These are phyloP conservation scores for Syzygium jambos DNA, from an alignment of 345 rosid species.

Conservation along the genomic window DNA sequence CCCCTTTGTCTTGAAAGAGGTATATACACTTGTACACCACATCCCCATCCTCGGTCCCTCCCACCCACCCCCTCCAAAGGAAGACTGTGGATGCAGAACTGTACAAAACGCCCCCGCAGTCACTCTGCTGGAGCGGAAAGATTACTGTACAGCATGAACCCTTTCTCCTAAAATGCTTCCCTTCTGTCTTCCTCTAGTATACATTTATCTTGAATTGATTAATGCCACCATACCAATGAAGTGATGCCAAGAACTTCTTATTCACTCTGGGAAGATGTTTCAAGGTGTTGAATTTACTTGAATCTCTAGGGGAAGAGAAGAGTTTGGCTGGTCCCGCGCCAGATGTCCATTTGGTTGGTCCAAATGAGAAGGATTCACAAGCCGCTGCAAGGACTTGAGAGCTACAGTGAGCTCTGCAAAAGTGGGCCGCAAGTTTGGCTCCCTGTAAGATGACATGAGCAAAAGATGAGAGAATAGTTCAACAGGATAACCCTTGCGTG, in stretches of 20 bases:
- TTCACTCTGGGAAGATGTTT: slow-evolving; percentile 30
- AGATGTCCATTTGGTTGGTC: slow-evolving; percentile 47
- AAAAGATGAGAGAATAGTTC: background rate
- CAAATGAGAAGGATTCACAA: slow-evolving; percentile 40
- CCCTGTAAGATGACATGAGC: slow-evolving; percentile 33
- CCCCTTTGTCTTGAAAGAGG: background rate
- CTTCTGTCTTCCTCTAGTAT: background rate
- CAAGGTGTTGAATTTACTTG: slow-evolving; percentile 58
- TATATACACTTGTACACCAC: slow-evolving; percentile 9
- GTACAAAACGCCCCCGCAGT: slow-evolving; percentile 13
- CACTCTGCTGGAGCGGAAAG: slow-evolving; percentile 4
- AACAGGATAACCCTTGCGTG: background rate
- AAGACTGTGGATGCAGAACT: slow-evolving; percentile 12
- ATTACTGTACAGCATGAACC: slow-evolving; percentile 3
- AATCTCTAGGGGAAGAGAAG: slow-evolving; percentile 37
- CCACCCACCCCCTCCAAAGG: background rate
- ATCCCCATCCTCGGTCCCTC: slow-evolving; percentile 4
- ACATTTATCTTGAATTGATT: background rate
- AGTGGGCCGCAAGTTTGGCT: slow-evolving; percentile 86
- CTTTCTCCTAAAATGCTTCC: background rate
- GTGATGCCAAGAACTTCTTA: background rate
- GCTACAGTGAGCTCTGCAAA: slow-evolving; percentile 70
- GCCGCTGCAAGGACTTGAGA: slow-evolving; percentile 76
- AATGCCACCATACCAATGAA: background rate
- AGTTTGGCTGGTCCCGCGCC: slow-evolving; percentile 24